Evolutionary conservation across 495 filamentous ascomycete species (phyloP), one percentile per base, ranked within the genome.

Genomic region (Penicillium goetzii): DNA sequence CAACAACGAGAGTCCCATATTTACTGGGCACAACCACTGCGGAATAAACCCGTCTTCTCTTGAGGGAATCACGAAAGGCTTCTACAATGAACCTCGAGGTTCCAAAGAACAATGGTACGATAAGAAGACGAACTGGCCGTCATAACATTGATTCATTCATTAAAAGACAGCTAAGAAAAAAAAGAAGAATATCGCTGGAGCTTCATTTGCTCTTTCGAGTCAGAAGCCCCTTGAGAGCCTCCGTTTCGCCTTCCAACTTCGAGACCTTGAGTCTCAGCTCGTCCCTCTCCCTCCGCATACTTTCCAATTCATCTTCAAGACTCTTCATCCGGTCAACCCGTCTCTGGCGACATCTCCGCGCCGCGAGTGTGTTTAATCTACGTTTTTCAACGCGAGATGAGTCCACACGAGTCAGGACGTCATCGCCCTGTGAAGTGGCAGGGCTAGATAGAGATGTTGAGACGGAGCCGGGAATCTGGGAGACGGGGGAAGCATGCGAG

Each of bases 291-390:
- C 79, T 70, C 65, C 83, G 83, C 26, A 89, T 73, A 50, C 81
- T 79, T 56, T 85, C 83, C 58, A 91, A 78, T 64, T 84, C 83
- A 4, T 74, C 76, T 71, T 91, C 86, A 23, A 93, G 78, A 61
- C 82, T 81, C 62, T 82, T 79, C 71, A 92, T 81, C 65, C 84
- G 84, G 65, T 89, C 87, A 30, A 91, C 81, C 49, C 88, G 85
- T 61, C 85, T 87, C 76, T 91, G 84, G 26, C 90, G 85, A 74
- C 89, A 93, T 59, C 88, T 84, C 58, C 89, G 85, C 57, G 89
- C 87, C 5, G 88, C 86, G 49, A 90, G 75, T 55, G 89, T 89
- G 72, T 92, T 90, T 40, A 86, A 82, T 53, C 83, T 81, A 21
- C 88, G 87, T 70, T 89, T 90, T 56, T 75, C 68, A 21, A 79